A percentile compares a stretch with the other conserved stretches of the same genome.
These are phyloP conservation scores for Parathielavia appendiculata DNA, from an alignment of 495 filamentous ascomycete genomes.

Conservation along the genomic window DNA sequence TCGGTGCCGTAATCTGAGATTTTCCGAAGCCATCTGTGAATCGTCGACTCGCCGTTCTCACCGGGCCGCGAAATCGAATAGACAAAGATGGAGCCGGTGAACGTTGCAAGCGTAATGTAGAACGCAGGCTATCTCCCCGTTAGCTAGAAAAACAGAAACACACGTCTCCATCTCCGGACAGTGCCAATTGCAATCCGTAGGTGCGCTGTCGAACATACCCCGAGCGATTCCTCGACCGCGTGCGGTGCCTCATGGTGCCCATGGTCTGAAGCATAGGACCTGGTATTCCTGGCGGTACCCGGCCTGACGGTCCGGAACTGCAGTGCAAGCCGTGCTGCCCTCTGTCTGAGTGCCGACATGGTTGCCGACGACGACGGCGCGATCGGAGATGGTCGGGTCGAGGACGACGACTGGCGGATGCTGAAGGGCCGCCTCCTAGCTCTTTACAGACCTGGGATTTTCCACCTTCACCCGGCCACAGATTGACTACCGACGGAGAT, in stretches of 20 bases:
- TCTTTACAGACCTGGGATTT: not conserved
- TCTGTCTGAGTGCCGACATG: conserved; percentile 46
- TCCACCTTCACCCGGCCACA: not conserved
- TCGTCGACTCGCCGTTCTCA: conserved; percentile 39
- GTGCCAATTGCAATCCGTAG: not conserved
- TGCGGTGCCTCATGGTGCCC: conserved; percentile 32
- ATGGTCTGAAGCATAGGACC: conserved; percentile 44
- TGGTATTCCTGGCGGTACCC: conserved; percentile 27
- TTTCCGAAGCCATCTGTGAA: conserved; percentile 33
- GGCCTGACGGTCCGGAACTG: conserved; percentile 33
- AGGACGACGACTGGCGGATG: conserved; percentile 13
- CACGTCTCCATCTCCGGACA: not conserved
- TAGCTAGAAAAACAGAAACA: conserved; percentile 15
- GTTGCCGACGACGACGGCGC: conserved; percentile 20
- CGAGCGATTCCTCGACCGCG: conserved; percentile 40
- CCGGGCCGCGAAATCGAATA: conserved; percentile 41
- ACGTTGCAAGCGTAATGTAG: conserved; percentile 35
- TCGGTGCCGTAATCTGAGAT: conserved; percentile 35
- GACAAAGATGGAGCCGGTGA: conserved; percentile 32
- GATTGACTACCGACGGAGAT: not conserved
- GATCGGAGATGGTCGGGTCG: conserved; percentile 17
- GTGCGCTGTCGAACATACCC: conserved; percentile 33
- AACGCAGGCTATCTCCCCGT: conserved; percentile 32
- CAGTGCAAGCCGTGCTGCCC: conserved; percentile 36
- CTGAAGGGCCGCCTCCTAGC: conserved; percentile 8